Evolutionary conservation across 2,329 filamentous ascomycete genomes (phyloP), one percentile per base, ranked within the genome.

Genomic region (Cryphonectria carpinicola): DNA sequence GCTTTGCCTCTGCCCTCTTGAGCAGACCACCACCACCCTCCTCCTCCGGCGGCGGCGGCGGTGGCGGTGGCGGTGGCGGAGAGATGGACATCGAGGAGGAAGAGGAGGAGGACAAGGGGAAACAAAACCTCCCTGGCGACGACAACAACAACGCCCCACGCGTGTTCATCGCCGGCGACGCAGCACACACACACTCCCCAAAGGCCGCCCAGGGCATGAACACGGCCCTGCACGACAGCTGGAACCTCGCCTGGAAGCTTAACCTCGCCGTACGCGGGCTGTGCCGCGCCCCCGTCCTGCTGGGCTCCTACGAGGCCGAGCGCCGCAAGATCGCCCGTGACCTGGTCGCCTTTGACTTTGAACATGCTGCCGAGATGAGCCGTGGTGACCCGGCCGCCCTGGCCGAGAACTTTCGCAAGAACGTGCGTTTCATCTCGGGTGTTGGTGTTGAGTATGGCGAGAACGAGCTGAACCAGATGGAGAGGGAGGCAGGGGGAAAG

Each of bases 181-280:
- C 90, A 46, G 90, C 89, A 72, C 91, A 93, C 74, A 93, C 90
- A 0, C 91, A 93, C 77, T 91, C 88, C 2, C 91, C 91, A 4
- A 92, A 92, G 79, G 90, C 90, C 1, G 91, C 90, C 0, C 91
- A 92, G 80, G 91, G 85, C 68, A 86, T 87, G 85, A 94, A 94
- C 78, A 85, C 84, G 8, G 85, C 84, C 11, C 87, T 88, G 81
- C 81, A 86, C 65, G 90, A 92, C 72, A 82, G 86, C 6, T 86
- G 92, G 76, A 93, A 92, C 75, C 77, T 89, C 3, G 82, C 81
- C 37, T 87, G 84, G 83, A 85, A 84, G 76, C 80, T 85, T 72
- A 85, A 86, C 80, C 74, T 88, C 73, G 79, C 83, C 77, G 87
- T 86, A 32, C 84, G 87, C 67, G 87, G 87, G 10, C 80, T 90